Conservation (phyloP, 257 asterid species). For the Rehmannia glutinosa region DNA sequence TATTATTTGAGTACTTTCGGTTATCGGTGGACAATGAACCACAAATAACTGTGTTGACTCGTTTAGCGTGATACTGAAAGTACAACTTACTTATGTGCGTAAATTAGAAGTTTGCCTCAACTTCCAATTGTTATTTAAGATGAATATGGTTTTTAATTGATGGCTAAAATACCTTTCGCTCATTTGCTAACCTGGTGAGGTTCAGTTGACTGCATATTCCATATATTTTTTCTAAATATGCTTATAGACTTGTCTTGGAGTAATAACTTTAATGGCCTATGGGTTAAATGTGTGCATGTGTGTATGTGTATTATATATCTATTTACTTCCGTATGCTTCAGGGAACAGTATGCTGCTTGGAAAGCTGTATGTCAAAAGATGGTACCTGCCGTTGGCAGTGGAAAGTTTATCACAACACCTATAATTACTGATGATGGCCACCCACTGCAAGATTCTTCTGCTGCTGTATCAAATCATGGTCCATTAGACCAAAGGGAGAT, state of each 20-base stretch:
- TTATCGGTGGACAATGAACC: background rate
- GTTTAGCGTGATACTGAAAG: background rate
- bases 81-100: background rate
- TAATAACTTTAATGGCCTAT: slow-evolving; percentile 5
- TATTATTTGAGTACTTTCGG: background rate
- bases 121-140: background rate
- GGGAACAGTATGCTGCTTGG: slow-evolving; percentile 78
- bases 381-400: slow-evolving; percentile 78
- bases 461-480: slow-evolving; percentile 26
- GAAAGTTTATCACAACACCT: slow-evolving; percentile 64
- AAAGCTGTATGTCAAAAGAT: slow-evolving; percentile 72
- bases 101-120: background rate
- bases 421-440: slow-evolving; percentile 60
- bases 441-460: slow-evolving; percentile 41
- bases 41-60: background rate
- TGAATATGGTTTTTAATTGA: background rate
- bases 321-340: slow-evolving; percentile 20
- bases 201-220: background rate
- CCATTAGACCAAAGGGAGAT: slow-evolving; percentile 45
- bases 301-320: too few relatives aligned
- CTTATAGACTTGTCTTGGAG: background rate
- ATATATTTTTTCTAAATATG: background rate
- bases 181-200: background rate
- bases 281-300: background rate
- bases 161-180: background rate